Evolutionary conservation across 2,329 filamentous ascomycete genomes (phyloP), one percentile per base, ranked within the genome.

Genomic region (Ceratocystis diversiconidia): DNA sequence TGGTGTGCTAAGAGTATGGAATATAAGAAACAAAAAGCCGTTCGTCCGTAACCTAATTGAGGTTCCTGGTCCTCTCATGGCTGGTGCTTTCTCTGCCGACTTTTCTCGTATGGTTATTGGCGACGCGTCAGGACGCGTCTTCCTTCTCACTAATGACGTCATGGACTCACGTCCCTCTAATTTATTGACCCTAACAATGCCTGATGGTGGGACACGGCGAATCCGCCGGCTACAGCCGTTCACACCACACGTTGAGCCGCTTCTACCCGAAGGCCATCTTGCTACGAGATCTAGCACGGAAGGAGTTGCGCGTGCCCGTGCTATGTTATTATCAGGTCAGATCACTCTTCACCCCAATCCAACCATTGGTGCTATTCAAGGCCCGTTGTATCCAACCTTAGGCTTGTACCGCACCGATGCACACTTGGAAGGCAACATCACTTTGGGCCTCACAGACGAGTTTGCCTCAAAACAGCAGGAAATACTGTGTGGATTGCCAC

Each of bases 1-100:
- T 68, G 84, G 84, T 1, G 76, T 81, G 0, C 76, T 87, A 17
- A 85, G 83, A 67, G 82, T 83, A 1, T 87, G 84, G 84, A 82
- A 86, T 68, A 73, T 86, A 7, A 79, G 81, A 8, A 73, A 69
- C 32, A 44, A 44, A 22, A 48, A 22, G 3, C 66, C 66, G 8
- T 76, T 82, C 57, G 75, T 86, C 4, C 78, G 80, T 25, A 76
- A 80, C 62, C 73, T 86, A 0, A 74, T 86, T 1, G 77, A 81
- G 67, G 79, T 80, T 1, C 76, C 81, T 0, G 83, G 79, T 0
- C 81, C 83, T 0, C 80, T 87, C 19, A 81, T 81, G 0, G 79
- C 76, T 66, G 84, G 84, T 0, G 76, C 78, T 1, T 87, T 86
- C 67, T 85, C 82, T 0, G 79, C 79, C 0, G 80, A 85, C 69